These are phyloP conservation scores for Alternaria viburni DNA, from an alignment of 2,329 filamentous ascomycete genomes.

Conservation along the genomic window DNA sequence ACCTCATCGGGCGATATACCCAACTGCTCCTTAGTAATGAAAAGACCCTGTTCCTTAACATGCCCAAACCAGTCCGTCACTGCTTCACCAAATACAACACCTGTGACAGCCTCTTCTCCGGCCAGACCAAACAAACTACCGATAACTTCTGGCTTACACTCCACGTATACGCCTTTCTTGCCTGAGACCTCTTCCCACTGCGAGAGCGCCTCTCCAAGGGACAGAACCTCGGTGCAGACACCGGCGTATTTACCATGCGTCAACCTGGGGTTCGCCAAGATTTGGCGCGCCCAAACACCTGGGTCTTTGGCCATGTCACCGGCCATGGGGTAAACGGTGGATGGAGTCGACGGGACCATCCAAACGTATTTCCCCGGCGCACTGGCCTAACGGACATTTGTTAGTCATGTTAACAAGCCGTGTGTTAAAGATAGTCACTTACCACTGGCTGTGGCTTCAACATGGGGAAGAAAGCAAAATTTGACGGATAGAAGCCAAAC, in stretches of 20 bases:
- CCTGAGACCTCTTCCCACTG: background rate
- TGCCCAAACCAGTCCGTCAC: slow-evolving; percentile 2
- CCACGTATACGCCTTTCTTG: slow-evolving; percentile 5
- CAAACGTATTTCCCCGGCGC: slow-evolving; percentile 1
- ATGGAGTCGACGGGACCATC: slow-evolving; percentile 1
- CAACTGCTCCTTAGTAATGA: slow-evolving; percentile 3
- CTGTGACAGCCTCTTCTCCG: slow-evolving; percentile 7
- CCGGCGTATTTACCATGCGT: slow-evolving; percentile 4
- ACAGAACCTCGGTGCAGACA: slow-evolving; percentile 2
- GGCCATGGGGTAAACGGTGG: slow-evolving; percentile 1
- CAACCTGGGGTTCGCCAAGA: slow-evolving; percentile 1
- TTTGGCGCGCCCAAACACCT: slow-evolving; percentile 9
- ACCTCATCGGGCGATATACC: slow-evolving; percentile 1
- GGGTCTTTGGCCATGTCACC: slow-evolving; percentile 7
- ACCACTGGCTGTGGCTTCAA: slow-evolving; percentile 15
- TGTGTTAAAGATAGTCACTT: background rate
- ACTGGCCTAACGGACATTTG: background rate
- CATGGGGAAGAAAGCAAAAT: slow-evolving; percentile 15
- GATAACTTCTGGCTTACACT: background rate
- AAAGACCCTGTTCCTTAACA: slow-evolving; percentile 1
- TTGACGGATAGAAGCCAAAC: slow-evolving; percentile 23
- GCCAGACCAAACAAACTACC: background rate
- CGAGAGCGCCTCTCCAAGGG: background rate
- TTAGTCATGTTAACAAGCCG: background rate
- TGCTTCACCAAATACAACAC: slow-evolving; percentile 1